Base-by-base conservation (phyloP, 1,139 yeast genomes). In the Protomyces arabidopsidicola region DNA sequence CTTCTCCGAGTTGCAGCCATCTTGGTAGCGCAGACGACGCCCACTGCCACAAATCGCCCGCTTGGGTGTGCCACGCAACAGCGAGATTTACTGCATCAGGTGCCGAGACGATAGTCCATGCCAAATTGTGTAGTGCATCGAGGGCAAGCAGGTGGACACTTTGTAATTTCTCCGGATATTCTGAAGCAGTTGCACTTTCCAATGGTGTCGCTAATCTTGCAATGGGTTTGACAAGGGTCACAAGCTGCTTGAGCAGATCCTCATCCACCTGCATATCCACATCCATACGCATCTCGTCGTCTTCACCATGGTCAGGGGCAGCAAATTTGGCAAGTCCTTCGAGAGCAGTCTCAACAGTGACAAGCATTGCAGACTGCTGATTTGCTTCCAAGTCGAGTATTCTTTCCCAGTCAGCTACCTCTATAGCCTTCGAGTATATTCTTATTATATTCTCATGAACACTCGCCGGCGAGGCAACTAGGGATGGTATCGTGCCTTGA, bases 51-150 rank as follows among this genome's bases (percentile, higher is more conserved):
- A 64, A n/a, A 4, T 68, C 67, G 4, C 76, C 74, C 10, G 66
- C 60, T n/a, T 35, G 34, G 8, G 12, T n/a, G 2, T 50, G 27
- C 67, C 67, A 65, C 9, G 31, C 24, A 3, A 12, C 38, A n/a
- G 14, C 18, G 12, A 55, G 35, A 14, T 38, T 54, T 6, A 56
- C 45, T 14, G 31, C 52, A 4, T 52, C 50, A 20, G 58, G 42
- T 2, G 55, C 36, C 3, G 65, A n/a, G 38, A 60, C 64, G n/a
- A 67, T 54, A 3, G 69, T 65, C 79, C 79, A 76, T 16, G 75
- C 71, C 22, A 74, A 63, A 65, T 91, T 91, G 74, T 89, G 90
- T 71, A 90, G 78, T 16, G 88, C 84, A 18, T 83, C 79, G 63
- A 88, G 75, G 1, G 85, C 79, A 69, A 87, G 83, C 31, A 82